Base-by-base conservation (phyloP, 2,329 filamentous ascomycete species). In the Pseudomassariella vexata region DNA sequence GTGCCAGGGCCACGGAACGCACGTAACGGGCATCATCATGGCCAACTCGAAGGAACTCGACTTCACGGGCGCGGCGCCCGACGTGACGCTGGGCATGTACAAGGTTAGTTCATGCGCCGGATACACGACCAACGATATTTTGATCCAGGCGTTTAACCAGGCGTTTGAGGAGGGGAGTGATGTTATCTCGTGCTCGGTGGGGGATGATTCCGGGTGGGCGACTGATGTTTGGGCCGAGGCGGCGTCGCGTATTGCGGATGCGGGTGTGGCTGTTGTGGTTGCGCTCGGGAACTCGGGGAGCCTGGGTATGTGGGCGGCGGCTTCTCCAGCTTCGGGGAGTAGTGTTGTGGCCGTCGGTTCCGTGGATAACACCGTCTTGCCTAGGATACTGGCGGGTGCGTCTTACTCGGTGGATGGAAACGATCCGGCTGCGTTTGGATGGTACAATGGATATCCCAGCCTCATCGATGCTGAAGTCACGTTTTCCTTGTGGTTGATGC, bases 11-110 rank as follows among this genome's bases (percentile, higher is more conserved):
- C 65, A 70, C 41, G 63, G 30, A 12, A 68, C 65, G 0, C 62
- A 65, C 36, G 58, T 65, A 17, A 54, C 64, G 7, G 66, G 66
- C 23, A 65, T 66, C 34, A 60, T 70, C 30, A 65, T 59, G 23
- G 66, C 65, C 4, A 56, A 63, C 34, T 41, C 49, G 9, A 58
- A 63, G 38, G 45, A 46, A 1, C 52, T 55, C 22, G 53, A 56
- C 19, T 60, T 64, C 39, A 54, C 55, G 14, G 63, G 63, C 24
- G 63, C 57, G 8, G 60, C 61, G 1, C 63, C 60, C 1, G 57
- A 56, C 30, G 62, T 59, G 5, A 59, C 53, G 5, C 43, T 68
- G 5, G 62, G 57, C 14, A 53, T 54, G 32, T 66, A 65, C 45
- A 53, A 56, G 28, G 56, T 61, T 14, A 55, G 59, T 32, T 53